Evolutionary conservation across 2,329 filamentous ascomycete species (phyloP).

Genomic region (Fusarium nodosum): DNA sequence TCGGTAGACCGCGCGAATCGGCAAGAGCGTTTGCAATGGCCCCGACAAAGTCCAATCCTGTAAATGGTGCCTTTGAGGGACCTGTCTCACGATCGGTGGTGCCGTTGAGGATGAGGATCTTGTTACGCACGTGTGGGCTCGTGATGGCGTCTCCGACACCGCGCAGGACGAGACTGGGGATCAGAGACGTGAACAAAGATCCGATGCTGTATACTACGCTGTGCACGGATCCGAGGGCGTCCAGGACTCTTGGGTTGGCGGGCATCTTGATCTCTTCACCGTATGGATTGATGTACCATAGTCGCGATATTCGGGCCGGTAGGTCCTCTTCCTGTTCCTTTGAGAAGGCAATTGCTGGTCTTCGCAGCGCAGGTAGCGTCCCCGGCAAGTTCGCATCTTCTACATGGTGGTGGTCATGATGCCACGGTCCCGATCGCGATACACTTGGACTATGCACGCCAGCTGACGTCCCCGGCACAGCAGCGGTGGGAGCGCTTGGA

Average conservation of each 20-base stretch:
- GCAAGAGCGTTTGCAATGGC: slow-evolving; percentile 82
- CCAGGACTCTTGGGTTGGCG: slow-evolving; percentile 84
- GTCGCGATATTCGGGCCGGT: slow-evolving; percentile 79
- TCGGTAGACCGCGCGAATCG: slow-evolving; percentile 69
- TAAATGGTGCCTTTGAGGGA: slow-evolving; percentile 73
- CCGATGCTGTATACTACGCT: slow-evolving; percentile 92
- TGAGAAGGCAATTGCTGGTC: slow-evolving; percentile 84
- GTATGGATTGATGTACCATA: slow-evolving; percentile 99
- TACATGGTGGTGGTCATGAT: slow-evolving; percentile 73
- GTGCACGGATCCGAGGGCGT: slow-evolving; percentile 73
- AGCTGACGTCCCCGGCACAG: slow-evolving; percentile 51
- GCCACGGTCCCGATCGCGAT: slow-evolving; percentile 62
- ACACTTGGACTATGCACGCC: slow-evolving; percentile 50
- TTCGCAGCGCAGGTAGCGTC: slow-evolving; percentile 81
- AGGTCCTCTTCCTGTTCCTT: slow-evolving; percentile 83
- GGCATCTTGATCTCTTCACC: slow-evolving; percentile 93
- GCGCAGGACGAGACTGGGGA: slow-evolving; percentile 82
- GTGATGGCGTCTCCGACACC: slow-evolving; percentile 76
- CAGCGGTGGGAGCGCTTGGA: slow-evolving; percentile 74
- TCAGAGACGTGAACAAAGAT: slow-evolving; percentile 90
- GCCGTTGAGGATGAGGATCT: slow-evolving; percentile 88
- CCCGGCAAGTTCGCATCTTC: slow-evolving; percentile 88
- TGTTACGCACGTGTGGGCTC: slow-evolving; percentile 66
- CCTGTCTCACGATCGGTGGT: slow-evolving; percentile 89
- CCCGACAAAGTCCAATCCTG: slow-evolving; percentile 83